phyloP scores from a whole-genome alignment of 2,329 filamentous ascomycete genomes.

The Domatiomyces catenatus region DNA sequence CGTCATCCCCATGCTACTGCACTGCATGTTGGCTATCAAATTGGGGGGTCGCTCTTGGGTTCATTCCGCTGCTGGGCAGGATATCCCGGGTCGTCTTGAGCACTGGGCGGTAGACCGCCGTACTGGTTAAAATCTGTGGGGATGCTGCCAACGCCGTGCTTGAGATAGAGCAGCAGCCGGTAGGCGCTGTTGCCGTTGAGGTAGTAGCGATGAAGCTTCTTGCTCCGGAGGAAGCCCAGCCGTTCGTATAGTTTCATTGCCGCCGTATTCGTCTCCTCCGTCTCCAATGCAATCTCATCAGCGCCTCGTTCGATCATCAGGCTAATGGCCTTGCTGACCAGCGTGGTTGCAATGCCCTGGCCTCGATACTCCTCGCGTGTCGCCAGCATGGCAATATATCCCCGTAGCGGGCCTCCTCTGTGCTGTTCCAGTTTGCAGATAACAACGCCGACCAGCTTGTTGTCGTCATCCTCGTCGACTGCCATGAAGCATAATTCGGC shows the following conservation, averaged over 20 bases:
- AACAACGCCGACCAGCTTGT: slow-evolving; percentile 70
- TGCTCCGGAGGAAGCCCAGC: slow-evolving; percentile 79
- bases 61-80: not conserved
- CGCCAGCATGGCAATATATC: slow-evolving; percentile 98
- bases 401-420: slow-evolving; percentile 67
- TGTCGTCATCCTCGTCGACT: slow-evolving; percentile 37
- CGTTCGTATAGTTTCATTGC: slow-evolving; percentile 88
- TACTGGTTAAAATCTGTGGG: slow-evolving; percentile 23
- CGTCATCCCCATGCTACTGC: not conserved
- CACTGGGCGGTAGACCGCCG: slow-evolving; percentile 9
- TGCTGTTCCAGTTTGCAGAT: slow-evolving; percentile 90
- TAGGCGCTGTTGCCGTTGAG: slow-evolving; percentile 93
- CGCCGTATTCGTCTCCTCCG: slow-evolving; percentile 78
- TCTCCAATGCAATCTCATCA: slow-evolving; percentile 91
- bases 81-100: slow-evolving; percentile 9
- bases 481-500: slow-evolving; percentile 94
- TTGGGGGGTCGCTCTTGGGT: not conserved
- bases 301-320: slow-evolving; percentile 72
- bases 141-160: slow-evolving; percentile 38
- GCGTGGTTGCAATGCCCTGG: slow-evolving; percentile 68
- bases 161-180: slow-evolving; percentile 67
- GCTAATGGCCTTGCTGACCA: slow-evolving; percentile 83
- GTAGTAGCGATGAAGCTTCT: slow-evolving; percentile 88
- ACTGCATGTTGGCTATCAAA: not conserved
- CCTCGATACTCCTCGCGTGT: slow-evolving; percentile 67